phyloP scores from a whole-genome alignment of 768 basidiomycete species.

The Leccinum barrowsii region DNA sequence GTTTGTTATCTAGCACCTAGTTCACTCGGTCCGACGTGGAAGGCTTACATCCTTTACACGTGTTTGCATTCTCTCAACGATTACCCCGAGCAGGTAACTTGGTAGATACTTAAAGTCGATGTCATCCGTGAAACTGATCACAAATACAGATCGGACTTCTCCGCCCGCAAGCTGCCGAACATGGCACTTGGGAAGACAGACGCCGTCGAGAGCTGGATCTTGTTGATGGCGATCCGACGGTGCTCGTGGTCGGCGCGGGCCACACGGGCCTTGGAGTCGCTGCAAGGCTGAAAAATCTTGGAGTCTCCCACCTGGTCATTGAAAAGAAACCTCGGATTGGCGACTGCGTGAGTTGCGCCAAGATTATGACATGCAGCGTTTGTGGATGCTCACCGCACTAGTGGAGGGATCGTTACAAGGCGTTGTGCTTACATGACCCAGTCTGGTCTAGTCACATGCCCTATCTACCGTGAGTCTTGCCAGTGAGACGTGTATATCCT shows the following conservation, averaged over 20 bases:
- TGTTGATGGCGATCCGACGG: conserved; percentile 48
- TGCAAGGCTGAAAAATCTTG: conserved; percentile 60
- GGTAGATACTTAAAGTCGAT: neutral
- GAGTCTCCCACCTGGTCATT: conserved; percentile 51
- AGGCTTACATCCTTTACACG: conserved; percentile 57
- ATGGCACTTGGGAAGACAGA: conserved; percentile 53
- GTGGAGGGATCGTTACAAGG: conserved; percentile 59
- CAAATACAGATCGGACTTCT: conserved; percentile 34
- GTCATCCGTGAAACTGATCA: neutral
- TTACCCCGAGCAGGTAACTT: conserved; percentile 44
- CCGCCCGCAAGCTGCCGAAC: conserved; percentile 41
- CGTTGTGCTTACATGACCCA: conserved; percentile 52
- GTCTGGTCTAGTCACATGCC: conserved; percentile 56
- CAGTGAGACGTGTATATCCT: neutral
- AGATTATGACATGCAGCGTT: no score
- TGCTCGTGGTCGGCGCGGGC: conserved; percentile 61
- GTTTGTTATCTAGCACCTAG: conserved; percentile 51
- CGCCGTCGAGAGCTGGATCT: conserved; percentile 45
- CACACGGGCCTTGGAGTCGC: conserved; percentile 66
- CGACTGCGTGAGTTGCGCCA: conserved; percentile 33
- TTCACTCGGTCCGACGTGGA: conserved; percentile 43
- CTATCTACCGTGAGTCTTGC: conserved; percentile 43
- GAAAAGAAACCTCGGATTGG: conserved; percentile 53
- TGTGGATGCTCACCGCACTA: conserved; percentile 3
- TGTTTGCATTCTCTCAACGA: conserved; percentile 56